Evolutionary conservation across 257 asterid genomes (phyloP).

Genomic region (Nicotiana tabacum): DNA sequence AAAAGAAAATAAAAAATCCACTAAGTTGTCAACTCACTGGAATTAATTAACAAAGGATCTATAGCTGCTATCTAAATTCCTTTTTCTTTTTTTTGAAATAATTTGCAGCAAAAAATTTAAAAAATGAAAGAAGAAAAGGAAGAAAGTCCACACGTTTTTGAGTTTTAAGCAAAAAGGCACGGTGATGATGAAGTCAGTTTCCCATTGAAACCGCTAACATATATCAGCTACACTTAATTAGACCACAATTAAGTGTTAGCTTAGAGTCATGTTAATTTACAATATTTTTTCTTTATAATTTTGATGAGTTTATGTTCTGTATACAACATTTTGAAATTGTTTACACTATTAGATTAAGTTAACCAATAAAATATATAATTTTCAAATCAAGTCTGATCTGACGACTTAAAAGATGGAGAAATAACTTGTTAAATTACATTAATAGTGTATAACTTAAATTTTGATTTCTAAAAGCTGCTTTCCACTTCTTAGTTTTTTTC

Average conservation of each 20-base stretch:
- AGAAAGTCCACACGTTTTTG: constrained; percentile 25
- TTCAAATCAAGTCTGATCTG: too few relatives aligned
- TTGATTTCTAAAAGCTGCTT: too few relatives aligned
- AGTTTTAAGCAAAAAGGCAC: background rate
- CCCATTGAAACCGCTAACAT: constrained; percentile 10
- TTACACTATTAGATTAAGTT: too few relatives aligned
- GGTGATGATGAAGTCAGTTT: background rate
- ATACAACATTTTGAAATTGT: too few relatives aligned
- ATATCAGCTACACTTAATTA: background rate
- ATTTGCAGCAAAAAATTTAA: background rate
- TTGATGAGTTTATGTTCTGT: background rate
- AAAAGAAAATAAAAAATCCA: background rate
- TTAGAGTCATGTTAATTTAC: background rate
- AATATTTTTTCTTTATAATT: background rate
- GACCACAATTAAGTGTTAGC: background rate
- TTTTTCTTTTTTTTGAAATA: background rate
- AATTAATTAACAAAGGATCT: background rate
- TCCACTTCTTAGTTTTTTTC: too few relatives aligned
- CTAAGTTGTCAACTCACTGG: background rate
- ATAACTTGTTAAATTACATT: too few relatives aligned
- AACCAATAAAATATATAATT: too few relatives aligned
- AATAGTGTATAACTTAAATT: too few relatives aligned
- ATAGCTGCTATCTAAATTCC: background rate
- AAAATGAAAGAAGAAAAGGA: background rate
- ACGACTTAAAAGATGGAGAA: too few relatives aligned